Evolutionary conservation across 2,329 filamentous ascomycete species (phyloP), one percentile per base, ranked within the genome.

Genomic region (Chrysoporthe austroafricana): DNA sequence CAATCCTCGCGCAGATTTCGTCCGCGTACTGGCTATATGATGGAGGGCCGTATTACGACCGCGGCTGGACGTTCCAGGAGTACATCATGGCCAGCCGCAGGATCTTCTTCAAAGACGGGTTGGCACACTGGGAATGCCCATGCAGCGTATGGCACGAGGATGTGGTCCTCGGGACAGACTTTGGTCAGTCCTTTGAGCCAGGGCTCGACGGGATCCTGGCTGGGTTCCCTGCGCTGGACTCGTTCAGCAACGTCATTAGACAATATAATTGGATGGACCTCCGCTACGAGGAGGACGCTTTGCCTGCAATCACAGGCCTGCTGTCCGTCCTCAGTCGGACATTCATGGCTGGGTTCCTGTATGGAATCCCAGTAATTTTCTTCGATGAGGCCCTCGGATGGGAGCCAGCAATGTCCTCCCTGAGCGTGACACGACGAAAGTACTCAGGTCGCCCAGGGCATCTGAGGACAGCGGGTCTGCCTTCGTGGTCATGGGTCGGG

Each of bases 291-390:
- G 66, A 69, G 18, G 71, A 73, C 63, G 62, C 60, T 11, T 11
- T 70, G n/a, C 57, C 67, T 26, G 68, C 66, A 1, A 67, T 71
- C 21, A 39, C 64, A 9, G 68, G 68, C 0, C 50, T 72, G 46
- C 21, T 68, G 4, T 58, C 48, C 3, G 26, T 64, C 1, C 36
- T 70, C 7, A 67, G 66, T 18, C 42, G 52, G 8, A 56, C 65
- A 3, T 73, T 73, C n/a, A n/a, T 21, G 11, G 70, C 68, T 6
- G 72, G 71, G 7, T 73, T 73, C 46, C 42, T 70, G 2, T 71
- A 39, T 48, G 72, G 70, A 1, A 56, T 73, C 1, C 72, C 72
- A 2, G 62, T 66, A 32, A 69, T 69, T 48, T 70, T 69, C 52
- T 73, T 72, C 57, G 70, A 72, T 36, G 36, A 34, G 14, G 67